Conservation (phyloP, 352 stramenopile species). For the Phytophthora pistaciae region DNA sequence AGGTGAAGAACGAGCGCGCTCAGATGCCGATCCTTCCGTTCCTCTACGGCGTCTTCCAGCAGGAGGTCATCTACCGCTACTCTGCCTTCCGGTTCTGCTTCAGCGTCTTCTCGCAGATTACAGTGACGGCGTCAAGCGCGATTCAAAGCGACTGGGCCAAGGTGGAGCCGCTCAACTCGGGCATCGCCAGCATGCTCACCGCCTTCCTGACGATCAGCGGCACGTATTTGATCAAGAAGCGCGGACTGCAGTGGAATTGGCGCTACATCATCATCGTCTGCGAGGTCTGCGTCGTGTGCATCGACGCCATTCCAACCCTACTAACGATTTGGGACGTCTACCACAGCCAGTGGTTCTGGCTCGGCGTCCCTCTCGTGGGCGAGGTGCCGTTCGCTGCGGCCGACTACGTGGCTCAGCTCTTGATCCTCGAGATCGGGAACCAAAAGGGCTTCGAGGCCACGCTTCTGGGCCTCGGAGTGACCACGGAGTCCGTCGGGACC, state of each 20-base stretch:
- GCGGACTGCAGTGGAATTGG: slow-evolving; percentile 55
- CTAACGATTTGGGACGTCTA: slow-evolving; percentile 67
- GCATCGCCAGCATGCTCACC: slow-evolving; percentile 46
- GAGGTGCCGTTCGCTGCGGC: slow-evolving; percentile 39
- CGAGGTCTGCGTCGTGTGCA: slow-evolving; percentile 43
- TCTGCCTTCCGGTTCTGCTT: slow-evolving; percentile 49
- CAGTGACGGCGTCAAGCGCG: slow-evolving; percentile 43
- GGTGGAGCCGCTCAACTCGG: slow-evolving; percentile 61
- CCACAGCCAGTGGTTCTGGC: slow-evolving; percentile 63
- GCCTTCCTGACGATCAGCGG: slow-evolving; percentile 35
- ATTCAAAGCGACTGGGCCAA: slow-evolving; percentile 55
- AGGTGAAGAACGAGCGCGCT: slow-evolving; percentile 23
- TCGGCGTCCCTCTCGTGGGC: slow-evolving; percentile 55
- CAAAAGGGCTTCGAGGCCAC: slow-evolving; percentile 50
- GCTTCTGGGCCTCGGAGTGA: slow-evolving; percentile 47
- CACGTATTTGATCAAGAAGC: slow-evolving; percentile 40
- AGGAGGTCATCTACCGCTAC: slow-evolving; percentile 47
- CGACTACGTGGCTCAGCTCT: slow-evolving; percentile 42
- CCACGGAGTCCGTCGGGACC: slow-evolving; percentile 34
- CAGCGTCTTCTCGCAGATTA: slow-evolving; percentile 47
- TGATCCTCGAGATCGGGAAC: slow-evolving; percentile 53
- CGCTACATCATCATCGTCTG: slow-evolving; percentile 40
- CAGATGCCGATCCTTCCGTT: slow-evolving; percentile 26
- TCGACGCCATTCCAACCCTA: slow-evolving; percentile 52
- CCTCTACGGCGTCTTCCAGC: slow-evolving; percentile 43